A percentile compares a stretch with the other conserved stretches of the same genome.
Conservation (phyloP, 2,329 filamentous ascomycete species). For the Chalara sp. region DNA sequence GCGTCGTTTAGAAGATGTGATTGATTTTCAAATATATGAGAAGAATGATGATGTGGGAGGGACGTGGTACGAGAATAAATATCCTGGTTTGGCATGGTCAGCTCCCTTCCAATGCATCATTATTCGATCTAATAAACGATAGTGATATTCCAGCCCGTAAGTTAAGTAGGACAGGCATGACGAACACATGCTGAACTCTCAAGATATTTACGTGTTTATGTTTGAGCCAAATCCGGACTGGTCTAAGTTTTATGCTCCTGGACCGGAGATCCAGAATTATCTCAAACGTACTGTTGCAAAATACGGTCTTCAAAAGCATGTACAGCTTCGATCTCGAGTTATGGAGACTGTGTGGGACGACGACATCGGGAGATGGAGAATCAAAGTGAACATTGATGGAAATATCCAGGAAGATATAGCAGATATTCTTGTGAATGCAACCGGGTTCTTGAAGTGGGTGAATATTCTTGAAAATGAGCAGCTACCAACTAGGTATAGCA, state of each 20-base stretch:
- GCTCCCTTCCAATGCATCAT: no score
- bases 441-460: constrained; percentile 49
- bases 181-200: no score
- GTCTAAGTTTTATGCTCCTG: constrained; percentile 59
- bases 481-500: constrained; percentile 26
- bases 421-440: constrained; percentile 56
- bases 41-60: no score
- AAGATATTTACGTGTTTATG: no score
- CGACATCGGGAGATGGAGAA: constrained; percentile 43
- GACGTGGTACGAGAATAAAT: no score
- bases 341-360: constrained; percentile 49
- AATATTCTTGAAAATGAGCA: background rate
- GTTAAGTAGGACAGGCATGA: no score
- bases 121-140: no score
- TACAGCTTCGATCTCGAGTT: constrained; percentile 49
- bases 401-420: constrained; percentile 37
- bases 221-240: constrained; percentile 62
- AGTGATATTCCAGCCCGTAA: no score
- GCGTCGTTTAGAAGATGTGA: no score
- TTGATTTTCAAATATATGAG: no score
- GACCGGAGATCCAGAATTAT: constrained; percentile 59
- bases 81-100: no score
- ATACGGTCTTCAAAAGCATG: constrained; percentile 53
- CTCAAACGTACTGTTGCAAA: constrained; percentile 56
- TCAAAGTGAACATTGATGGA: constrained; percentile 29